Evolutionary conservation across 805 yeast genomes (phyloP).

Genomic region (Yarrowia yakushimensis): DNA sequence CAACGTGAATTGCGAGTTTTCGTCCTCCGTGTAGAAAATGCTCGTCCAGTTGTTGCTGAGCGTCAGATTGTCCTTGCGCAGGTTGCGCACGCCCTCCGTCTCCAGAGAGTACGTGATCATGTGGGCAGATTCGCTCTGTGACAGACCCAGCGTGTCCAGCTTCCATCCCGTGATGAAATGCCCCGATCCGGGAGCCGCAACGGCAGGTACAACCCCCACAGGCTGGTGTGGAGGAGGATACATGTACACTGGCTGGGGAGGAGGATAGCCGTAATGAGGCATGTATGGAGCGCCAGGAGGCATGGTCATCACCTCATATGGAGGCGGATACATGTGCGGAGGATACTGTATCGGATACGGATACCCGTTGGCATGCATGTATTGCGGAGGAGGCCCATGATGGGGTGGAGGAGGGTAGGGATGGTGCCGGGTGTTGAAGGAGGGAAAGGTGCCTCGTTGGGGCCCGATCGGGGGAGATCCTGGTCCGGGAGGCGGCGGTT

Average conservation of each 20-base stretch:
- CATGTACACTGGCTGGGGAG: not conserved
- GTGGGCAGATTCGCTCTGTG: not conserved
- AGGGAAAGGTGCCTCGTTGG: not conserved
- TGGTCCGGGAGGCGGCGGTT: slow-evolving; percentile 2
- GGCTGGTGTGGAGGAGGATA: not conserved
- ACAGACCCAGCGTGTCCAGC: not conserved
- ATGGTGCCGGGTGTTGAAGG: not conserved
- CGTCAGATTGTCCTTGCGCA: slow-evolving; percentile 2
- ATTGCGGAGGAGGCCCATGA: not conserved
- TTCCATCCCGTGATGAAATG: slow-evolving; percentile 17
- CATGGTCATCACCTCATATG: not conserved
- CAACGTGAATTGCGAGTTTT: not conserved
- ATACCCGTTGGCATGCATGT: not conserved
- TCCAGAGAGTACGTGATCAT: slow-evolving; percentile 6
- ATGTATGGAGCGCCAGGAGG: not conserved
- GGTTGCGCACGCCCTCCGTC: not conserved
- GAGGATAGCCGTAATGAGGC: not conserved
- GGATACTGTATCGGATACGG: not conserved
- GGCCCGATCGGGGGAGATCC: slow-evolving; percentile 3
- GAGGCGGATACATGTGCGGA: not conserved
- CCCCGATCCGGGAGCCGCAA: not conserved
- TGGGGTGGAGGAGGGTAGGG: slow-evolving; percentile 2
- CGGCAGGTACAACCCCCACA: not conserved
- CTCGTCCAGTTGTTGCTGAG: slow-evolving; percentile 15
- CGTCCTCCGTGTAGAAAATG: slow-evolving; percentile 7